Base-by-base conservation (phyloP, 1,139 yeast genomes). In the Ashbya aceris region DNA sequence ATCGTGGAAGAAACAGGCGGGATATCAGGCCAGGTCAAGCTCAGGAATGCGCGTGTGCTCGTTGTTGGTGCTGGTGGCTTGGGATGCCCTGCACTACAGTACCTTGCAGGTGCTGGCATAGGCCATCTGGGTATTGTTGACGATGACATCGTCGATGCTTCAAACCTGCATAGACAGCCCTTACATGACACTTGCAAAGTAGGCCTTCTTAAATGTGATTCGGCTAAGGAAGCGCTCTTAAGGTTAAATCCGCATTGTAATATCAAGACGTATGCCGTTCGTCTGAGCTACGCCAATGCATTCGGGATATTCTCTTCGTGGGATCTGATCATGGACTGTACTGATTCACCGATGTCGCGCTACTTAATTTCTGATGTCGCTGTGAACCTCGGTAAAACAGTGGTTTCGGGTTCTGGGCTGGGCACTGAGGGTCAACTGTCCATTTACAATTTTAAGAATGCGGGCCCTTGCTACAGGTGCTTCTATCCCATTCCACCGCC, bases 1-100 rank as follows among this genome's bases (percentile, higher is more conserved):
- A 79, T 89, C 31, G 96, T 91, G 1, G 93, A 95, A 31, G 61
- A 56, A 32, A 49, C 65, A 10, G 56, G 57, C 1, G 63, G 63
- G n/a, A 51, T 60, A 4, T 45, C 49, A 10, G 74, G 79, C 2
- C 98, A 93, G 58, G 46, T 71, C 4, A 66, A 63, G 38, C 64
- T 93, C 39, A 79, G 79, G 51, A 50, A 60, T 0, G 49, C 91
- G 1, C 73, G 68, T 38, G 73, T 87, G 0, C 64, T 91, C 28
- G 91, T 93, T 0, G 72, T 93, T 7, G 99, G 99, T 1, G 96
- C 96, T 0, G 99, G 98, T 9, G 99, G 99, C 0, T 69, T 93
- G 8, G 98, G 98, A 0, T 83, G 95, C 51, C 97, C 98, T 1
- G 94, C 94, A 0, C 63, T 91, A 39, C 72, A 84, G 32, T 93